Conservation (phyloP, 2,329 filamentous ascomycete species). For the Alternaria gansuensis region DNA sequence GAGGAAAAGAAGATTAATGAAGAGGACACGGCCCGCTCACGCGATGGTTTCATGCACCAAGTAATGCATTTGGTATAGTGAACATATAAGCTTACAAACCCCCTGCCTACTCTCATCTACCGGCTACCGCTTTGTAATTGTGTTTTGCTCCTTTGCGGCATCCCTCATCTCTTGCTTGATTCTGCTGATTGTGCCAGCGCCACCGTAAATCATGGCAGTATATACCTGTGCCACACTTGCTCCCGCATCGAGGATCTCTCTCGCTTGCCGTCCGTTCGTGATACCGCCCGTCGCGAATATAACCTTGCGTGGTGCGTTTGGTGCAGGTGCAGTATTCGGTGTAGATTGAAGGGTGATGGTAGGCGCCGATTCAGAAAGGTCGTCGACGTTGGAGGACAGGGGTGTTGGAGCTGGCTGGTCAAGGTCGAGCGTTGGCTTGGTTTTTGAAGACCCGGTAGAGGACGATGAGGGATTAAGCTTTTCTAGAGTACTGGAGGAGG, state of each 20-base stretch:
- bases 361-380: conserved; percentile 44
- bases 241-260: conserved; percentile 83
- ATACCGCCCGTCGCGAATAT: conserved; percentile 96
- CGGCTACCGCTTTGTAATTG: conserved; percentile 27
- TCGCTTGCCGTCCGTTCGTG: conserved; percentile 83
- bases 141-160: conserved; percentile 42
- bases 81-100: not conserved
- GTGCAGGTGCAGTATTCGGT: conserved; percentile 37
- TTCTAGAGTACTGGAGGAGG: conserved; percentile 26
- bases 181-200: conserved; percentile 66
- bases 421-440: conserved; percentile 32
- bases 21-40: too few relatives aligned
- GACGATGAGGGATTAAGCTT: conserved; percentile 25
- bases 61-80: not conserved
- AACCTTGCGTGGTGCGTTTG: conserved; percentile 67
- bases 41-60: not conserved
- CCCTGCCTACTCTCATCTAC: not conserved
- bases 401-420: conserved; percentile 30
- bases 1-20: too few relatives aligned
- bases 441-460: conserved; percentile 18
- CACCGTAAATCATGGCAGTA: conserved; percentile 75
- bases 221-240: conserved; percentile 93
- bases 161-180: conserved; percentile 63
- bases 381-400: conserved; percentile 41
- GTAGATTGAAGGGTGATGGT: conserved; percentile 31